Conservation (phyloP, 345 rosid genomes). For the Lepidium africanum region DNA sequence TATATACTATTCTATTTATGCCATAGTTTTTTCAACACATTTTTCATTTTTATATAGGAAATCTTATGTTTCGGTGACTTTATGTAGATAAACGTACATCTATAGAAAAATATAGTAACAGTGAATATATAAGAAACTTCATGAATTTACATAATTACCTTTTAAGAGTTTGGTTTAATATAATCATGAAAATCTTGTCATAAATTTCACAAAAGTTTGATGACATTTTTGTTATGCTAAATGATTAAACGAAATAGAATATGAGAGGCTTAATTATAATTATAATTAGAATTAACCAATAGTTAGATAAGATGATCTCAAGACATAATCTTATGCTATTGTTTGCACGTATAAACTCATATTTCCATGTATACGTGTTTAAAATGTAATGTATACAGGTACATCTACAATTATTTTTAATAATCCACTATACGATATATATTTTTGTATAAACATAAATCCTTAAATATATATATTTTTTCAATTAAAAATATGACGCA, state of each 20-base stretch:
- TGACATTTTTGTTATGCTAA: neutral
- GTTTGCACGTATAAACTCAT: conserved; percentile 24
- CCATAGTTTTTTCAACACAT: neutral
- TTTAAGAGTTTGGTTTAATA: neutral
- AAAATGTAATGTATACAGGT: conserved; percentile 3
- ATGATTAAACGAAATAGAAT: neutral
- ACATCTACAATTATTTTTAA: neutral
- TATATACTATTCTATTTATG: neutral
- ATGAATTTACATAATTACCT: neutral
- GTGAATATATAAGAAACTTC: neutral
- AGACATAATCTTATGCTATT: conserved; percentile 23
- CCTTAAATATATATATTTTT: too few relatives aligned
- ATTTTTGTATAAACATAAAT: too few relatives aligned
- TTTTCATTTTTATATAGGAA: neutral
- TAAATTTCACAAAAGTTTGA: neutral
- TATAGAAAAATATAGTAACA: neutral
- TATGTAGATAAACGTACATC: neutral
- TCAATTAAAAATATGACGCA: neutral
- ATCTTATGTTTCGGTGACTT: neutral
- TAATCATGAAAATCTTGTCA: neutral
- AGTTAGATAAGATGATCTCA: neutral
- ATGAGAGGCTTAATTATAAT: neutral
- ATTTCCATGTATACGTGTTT: conserved; percentile 1
- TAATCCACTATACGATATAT: neutral
- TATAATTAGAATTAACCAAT: neutral